A percentile compares a stretch with the other conserved stretches of the same genome.
Evolutionary conservation across 257 asterid species (phyloP).

Genomic region (Lycium ferocissimum): DNA sequence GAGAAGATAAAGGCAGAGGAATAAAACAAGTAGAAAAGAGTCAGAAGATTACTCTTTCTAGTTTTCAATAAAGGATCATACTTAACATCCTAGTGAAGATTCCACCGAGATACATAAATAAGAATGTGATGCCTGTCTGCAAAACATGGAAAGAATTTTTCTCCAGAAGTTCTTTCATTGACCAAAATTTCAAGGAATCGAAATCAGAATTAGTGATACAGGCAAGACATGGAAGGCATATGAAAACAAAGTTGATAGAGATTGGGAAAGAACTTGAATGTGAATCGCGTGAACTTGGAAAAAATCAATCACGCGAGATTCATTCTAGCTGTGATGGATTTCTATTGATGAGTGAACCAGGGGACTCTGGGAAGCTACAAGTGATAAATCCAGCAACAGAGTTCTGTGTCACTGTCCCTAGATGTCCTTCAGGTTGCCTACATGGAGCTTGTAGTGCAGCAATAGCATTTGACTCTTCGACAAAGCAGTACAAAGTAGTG

Average conservation of each 20-base stretch:
- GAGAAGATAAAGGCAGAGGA: not conserved
- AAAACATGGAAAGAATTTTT: slow-evolving; percentile 26
- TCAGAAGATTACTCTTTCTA: not conserved
- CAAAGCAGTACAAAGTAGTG: slow-evolving; percentile 32
- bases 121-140: slow-evolving; percentile 26
- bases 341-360: slow-evolving; percentile 25
- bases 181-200: not conserved
- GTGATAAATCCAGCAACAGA: slow-evolving; percentile 22
- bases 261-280: slow-evolving; percentile 21
- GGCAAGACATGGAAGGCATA: not conserved
- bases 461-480: slow-evolving; percentile 33
- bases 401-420: slow-evolving; percentile 25
- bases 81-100: slow-evolving; percentile 30
- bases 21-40: slow-evolving; percentile 9
- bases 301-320: not conserved
- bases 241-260: slow-evolving; percentile 18
- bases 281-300: slow-evolving; percentile 16
- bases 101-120: slow-evolving; percentile 10
- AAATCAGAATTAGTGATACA: slow-evolving; percentile 21
- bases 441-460: slow-evolving; percentile 32
- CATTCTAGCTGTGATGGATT: slow-evolving; percentile 37
- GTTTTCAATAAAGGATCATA: slow-evolving; percentile 28
- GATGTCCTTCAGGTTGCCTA: slow-evolving; percentile 11
- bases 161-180: not conserved
- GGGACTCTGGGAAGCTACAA: not conserved